These are phyloP conservation scores for Tylopilus sp. DNA, from an alignment of 768 basidiomycete genomes.

Conservation along the genomic window DNA sequence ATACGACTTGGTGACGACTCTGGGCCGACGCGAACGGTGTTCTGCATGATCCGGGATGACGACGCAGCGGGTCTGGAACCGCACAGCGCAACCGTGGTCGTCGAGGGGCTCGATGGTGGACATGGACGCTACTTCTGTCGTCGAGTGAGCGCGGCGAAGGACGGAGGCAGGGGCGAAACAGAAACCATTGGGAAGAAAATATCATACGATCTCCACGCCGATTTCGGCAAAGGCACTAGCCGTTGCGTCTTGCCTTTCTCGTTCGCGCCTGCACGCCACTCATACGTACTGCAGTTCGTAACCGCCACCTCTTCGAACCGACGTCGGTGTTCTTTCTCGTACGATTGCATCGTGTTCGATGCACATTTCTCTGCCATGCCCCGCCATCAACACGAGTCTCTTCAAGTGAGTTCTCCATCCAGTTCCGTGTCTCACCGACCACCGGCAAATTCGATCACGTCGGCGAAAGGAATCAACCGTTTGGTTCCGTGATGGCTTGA, in stretches of 20 bases:
- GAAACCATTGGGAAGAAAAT: constrained; percentile 5
- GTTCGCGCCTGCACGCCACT: neutral
- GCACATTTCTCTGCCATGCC: no score
- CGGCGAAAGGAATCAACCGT: no score
- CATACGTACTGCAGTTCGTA: neutral
- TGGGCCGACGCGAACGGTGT: constrained; percentile 41
- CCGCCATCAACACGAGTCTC: no score
- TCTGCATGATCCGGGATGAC: constrained; percentile 59
- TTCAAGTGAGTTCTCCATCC: no score
- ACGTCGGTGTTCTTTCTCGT: no score
- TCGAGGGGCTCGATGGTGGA: constrained; percentile 10
- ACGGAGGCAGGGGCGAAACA: neutral
- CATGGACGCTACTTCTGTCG: neutral
- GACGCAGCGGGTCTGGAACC: constrained; percentile 71
- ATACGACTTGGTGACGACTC: constrained; percentile 61
- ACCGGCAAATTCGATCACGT: no score
- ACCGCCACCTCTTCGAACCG: neutral
- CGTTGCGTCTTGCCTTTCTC: constrained; percentile 12
- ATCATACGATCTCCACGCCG: constrained; percentile 18
- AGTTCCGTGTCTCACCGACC: no score
- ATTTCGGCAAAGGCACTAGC: constrained; percentile 4
- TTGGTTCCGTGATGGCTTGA: no score
- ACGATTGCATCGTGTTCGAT: no score
- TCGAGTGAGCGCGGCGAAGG: constrained; percentile 2
- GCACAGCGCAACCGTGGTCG: constrained; percentile 40